phyloP scores from a whole-genome alignment of 257 asterid species.

The Rauvolfia tetraphylla region DNA sequence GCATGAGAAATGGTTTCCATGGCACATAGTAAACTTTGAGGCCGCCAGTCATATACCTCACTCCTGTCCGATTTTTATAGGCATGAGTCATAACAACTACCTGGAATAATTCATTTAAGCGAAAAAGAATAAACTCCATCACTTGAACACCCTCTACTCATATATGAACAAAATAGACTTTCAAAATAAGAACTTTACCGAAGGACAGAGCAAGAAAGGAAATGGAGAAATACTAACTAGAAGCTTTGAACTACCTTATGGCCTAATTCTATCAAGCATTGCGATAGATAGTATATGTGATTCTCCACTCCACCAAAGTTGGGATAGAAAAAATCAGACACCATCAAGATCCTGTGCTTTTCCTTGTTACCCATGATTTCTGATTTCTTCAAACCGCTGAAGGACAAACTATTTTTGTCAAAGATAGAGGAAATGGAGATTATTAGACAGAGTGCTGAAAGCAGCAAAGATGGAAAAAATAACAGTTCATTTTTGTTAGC shows the following conservation, averaged over 20 bases:
- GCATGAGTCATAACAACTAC: conserved; percentile 96
- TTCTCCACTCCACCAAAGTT: conserved; percentile 96
- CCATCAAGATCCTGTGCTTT: conserved; percentile 75
- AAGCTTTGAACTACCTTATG: conserved; percentile 59
- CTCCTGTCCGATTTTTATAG: conserved; percentile 81
- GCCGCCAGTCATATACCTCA: conserved; percentile 90
- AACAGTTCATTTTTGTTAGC: not conserved
- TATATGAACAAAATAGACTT: not conserved
- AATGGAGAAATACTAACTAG: not conserved
- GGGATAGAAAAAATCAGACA: conserved; percentile 90
- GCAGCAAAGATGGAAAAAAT: not conserved
- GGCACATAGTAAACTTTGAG: conserved; percentile 92
- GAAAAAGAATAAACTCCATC: not conserved
- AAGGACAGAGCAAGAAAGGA: conserved; percentile 2
- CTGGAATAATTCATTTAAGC: conserved; percentile 33
- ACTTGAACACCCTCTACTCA: not conserved
- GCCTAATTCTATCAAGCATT: conserved; percentile 81
- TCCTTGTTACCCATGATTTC: conserved; percentile 41
- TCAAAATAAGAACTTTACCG: not conserved
- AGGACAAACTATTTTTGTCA: not conserved
- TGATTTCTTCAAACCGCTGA: conserved; percentile 8
- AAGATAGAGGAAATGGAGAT: not conserved
- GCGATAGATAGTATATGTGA: conserved; percentile 90
- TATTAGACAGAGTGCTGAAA: not conserved
- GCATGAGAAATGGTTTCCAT: conserved; percentile 89